phyloP scores from a whole-genome alignment of 257 asterid species.

The Fraxinus americana region DNA sequence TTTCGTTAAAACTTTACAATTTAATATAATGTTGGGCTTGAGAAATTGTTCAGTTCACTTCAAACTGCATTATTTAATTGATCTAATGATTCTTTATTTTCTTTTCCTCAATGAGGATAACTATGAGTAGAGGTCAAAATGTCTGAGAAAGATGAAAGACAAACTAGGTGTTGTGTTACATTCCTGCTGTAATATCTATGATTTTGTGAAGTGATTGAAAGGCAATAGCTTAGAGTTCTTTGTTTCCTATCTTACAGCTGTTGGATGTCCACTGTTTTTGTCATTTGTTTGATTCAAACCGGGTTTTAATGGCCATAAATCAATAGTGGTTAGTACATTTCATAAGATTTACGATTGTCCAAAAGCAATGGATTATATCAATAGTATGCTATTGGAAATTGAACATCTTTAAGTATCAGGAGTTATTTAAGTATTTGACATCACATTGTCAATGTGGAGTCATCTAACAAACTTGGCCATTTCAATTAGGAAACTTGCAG shows the following conservation, averaged over 20 bases:
- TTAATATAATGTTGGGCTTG: not conserved
- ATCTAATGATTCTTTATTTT: not conserved
- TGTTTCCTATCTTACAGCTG: not conserved
- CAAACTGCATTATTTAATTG: not conserved
- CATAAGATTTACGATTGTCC: not conserved
- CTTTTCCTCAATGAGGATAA: not conserved
- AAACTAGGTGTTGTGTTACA: not conserved
- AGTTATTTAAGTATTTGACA: constrained; percentile 1
- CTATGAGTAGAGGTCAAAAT: not conserved
- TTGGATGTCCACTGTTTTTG: constrained; percentile 8
- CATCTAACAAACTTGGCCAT: constrained; percentile 15
- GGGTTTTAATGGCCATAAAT: constrained; percentile 7
- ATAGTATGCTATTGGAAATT: not conserved
- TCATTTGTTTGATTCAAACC: constrained; percentile 12
- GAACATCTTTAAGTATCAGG: constrained; percentile 10
- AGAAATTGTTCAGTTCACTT: not conserved
- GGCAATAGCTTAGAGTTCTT: constrained; percentile 3
- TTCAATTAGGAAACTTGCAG: constrained; percentile 7
- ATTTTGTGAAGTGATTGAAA: not conserved
- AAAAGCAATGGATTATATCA: constrained; percentile 20
- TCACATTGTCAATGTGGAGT: constrained; percentile 2
- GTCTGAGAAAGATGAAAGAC: not conserved
- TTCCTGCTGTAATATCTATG: constrained; percentile 8
- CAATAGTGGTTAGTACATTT: constrained; percentile 2
- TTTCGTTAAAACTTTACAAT: not conserved